A percentile compares a stretch with the other conserved stretches of the same genome.
Evolutionary conservation across 345 rosid genomes (phyloP).

Genomic region (Gossypium herbaceum): DNA sequence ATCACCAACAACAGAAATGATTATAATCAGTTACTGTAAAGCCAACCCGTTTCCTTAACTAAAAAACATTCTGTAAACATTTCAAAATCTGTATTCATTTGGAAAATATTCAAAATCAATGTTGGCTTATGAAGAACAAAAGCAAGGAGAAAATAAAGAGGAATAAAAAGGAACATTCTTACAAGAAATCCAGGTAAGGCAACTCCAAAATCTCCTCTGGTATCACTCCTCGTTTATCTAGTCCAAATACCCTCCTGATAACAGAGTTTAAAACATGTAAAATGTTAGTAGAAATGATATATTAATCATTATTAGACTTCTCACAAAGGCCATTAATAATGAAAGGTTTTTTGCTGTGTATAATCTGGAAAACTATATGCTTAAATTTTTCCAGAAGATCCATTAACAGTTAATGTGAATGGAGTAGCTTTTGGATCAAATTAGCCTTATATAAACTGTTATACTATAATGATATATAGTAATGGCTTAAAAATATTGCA

Average conservation of each 20-base stretch:
- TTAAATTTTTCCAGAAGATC: neutral
- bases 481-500: neutral
- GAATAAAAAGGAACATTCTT: neutral
- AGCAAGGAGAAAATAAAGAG: neutral
- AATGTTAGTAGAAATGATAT: neutral
- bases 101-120: neutral
- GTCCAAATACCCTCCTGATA: conserved; percentile 28
- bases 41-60: neutral
- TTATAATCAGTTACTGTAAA: neutral
- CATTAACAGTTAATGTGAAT: neutral
- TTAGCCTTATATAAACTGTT: neutral
- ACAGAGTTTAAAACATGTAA: neutral
- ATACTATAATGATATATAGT: neutral
- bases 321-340: neutral
- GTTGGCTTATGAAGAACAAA: neutral
- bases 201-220: conserved; percentile 33
- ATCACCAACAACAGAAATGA: conserved; percentile 5
- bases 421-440: neutral
- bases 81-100: neutral
- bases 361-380: neutral
- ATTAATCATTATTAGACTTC: neutral
- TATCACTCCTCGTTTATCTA: conserved; percentile 26
- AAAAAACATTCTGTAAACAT: neutral
- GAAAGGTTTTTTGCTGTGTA: no score
- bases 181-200: conserved; percentile 18